Evolutionary conservation across 768 basidiomycete species (phyloP), one percentile per base, ranked within the genome.

Genomic region (Pleurotus ostreatus): DNA sequence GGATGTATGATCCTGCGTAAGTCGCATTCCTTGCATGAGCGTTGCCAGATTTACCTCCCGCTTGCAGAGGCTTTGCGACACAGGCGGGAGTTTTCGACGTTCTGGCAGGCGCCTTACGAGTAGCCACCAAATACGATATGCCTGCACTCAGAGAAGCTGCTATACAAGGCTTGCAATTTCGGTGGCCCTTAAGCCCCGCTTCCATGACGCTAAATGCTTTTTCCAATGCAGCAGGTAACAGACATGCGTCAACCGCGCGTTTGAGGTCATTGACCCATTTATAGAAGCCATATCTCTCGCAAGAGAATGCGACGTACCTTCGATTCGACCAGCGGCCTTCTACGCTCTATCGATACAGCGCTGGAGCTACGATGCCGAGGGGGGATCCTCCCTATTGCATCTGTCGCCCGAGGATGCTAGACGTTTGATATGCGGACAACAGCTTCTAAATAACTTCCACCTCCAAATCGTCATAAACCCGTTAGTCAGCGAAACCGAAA

Each of bases 271-370:
- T 25, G 25, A 13, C 9, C 25, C 37, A 1, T 13, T n/a, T 46
- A 12, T 58, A 71, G 71, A 73, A 56, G 71, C 69, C 4, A 71
- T 74, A 44, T 47, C 54, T 16, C 70, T 76, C 22, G 69, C 70
- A 5, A 65, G 68, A 25, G 69, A 74, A 55, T 66, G 67, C 46
- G 62, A 69, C 40, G 57, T 74, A 30, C 69, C 68, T 1, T 67
- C 71, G 16, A 71, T 74, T 47, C 66, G 74, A 18, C 73, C 74
- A 5, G 66, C 73, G n/a, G 70, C 70, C 15, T 74, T 76, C 57
- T 76, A 74, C 59, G 72, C 70, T 3, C 68, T 76, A 20, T 69
- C 70, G 5, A 58, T 71, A 13, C 64, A 71, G 44, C 63, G 64
- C 15, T 71, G 68, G 62, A 57, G 55, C 34, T 54, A 44, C 37